Conservation (phyloP, 306 rosid species). For the Coriaria nepalensis region DNA sequence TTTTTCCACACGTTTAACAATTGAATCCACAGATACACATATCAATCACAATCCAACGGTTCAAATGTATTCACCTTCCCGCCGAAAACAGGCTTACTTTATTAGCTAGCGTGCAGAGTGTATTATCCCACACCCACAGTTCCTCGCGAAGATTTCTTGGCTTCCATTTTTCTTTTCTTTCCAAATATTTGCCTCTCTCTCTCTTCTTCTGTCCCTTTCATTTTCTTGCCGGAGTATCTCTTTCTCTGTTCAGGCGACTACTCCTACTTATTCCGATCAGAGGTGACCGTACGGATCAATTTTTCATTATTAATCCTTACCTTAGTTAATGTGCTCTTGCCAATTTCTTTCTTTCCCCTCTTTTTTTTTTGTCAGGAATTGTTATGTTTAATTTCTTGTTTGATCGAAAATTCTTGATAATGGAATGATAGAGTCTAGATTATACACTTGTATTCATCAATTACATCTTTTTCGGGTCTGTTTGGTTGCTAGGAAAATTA, state of each 20-base stretch:
- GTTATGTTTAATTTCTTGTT: no score
- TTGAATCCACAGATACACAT: not conserved
- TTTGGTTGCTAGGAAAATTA: no score
- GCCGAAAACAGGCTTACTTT: constrained; percentile 28
- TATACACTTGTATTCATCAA: no score
- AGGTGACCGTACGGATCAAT: no score
- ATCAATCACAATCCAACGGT: constrained; percentile 30
- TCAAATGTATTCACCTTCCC: constrained; percentile 18
- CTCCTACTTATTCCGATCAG: not conserved
- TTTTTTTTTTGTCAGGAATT: constrained; percentile 5
- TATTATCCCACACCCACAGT: not conserved
- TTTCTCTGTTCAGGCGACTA: not conserved
- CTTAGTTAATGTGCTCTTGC: not conserved
- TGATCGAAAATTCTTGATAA: no score
- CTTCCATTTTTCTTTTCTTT: constrained; percentile 13
- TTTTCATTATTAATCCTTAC: no score
- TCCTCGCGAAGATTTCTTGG: constrained; percentile 9
- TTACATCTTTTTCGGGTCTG: no score
- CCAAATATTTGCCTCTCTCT: constrained; percentile 3
- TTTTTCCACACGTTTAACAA: not conserved
- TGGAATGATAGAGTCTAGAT: no score
- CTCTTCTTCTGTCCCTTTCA: not conserved
- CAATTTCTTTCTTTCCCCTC: not conserved
- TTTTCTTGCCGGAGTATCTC: not conserved
- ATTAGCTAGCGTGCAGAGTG: no score